phyloP scores from a whole-genome alignment of 2,329 filamentous ascomycete genomes.

The Myriosclerotinia duriaeana region DNA sequence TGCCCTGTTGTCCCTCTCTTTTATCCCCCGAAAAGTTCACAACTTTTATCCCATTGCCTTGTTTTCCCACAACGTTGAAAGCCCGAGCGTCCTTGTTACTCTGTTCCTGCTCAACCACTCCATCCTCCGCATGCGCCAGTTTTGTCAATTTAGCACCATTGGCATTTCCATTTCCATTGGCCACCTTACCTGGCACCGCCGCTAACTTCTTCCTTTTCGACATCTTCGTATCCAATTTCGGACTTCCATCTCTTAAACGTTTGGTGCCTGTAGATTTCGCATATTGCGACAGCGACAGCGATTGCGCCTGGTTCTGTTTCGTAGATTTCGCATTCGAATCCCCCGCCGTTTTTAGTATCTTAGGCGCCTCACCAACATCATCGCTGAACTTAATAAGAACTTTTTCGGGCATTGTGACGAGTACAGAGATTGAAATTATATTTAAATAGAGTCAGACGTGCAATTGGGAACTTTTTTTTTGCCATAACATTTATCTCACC shows the following conservation, averaged over 20 bases:
- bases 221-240: slow-evolving; percentile 26
- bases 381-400: slow-evolving; percentile 44
- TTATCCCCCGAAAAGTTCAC: neutral
- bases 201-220: slow-evolving; percentile 36
- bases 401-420: slow-evolving; percentile 44
- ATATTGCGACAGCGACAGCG: slow-evolving; percentile 2
- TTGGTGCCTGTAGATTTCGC: slow-evolving; percentile 24
- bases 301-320: slow-evolving; percentile 31
- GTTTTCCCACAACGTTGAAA: neutral
- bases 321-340: slow-evolving; percentile 10
- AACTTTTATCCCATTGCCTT: neutral
- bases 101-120: slow-evolving; percentile 1
- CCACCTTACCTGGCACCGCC: slow-evolving; percentile 25
- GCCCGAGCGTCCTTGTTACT: neutral
- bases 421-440: no score
- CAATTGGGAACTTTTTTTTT: slow-evolving; percentile 1
- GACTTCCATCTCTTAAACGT: slow-evolving; percentile 31
- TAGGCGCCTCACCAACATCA: slow-evolving; percentile 27
- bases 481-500: neutral
- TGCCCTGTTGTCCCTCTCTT: neutral
- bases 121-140: slow-evolving; percentile 4
- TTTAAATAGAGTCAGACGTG: no score
- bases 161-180: slow-evolving; percentile 29
- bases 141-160: slow-evolving; percentile 5
- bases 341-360: neutral